Conservation (phyloP, 192 early-diverging fungal species). For the Funneliformis mosseae region DNA sequence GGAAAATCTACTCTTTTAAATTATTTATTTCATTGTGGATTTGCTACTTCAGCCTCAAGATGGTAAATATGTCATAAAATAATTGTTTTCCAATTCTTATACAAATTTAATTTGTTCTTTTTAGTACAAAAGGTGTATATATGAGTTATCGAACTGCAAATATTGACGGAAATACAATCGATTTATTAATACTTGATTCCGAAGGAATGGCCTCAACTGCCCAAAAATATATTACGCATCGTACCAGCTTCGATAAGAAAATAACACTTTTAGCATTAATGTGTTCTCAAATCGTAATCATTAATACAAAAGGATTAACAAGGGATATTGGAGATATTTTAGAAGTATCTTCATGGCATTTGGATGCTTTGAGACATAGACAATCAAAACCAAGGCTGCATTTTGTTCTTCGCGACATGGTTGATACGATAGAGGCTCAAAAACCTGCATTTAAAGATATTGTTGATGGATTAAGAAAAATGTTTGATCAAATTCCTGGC, state of each 20-base stretch:
- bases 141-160: neutral
- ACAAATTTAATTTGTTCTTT: neutral
- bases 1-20: slow-evolving; percentile 15
- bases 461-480: neutral
- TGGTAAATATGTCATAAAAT: neutral
- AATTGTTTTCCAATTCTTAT: too few species aligned
- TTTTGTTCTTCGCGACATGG: slow-evolving; percentile 20
- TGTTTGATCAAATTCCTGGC: slow-evolving; percentile 3
- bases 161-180: neutral
- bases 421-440: neutral
- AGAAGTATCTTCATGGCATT: slow-evolving; percentile 8
- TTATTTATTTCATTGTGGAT: slow-evolving; percentile 13
- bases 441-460: slow-evolving; percentile 13
- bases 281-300: slow-evolving; percentile 19
- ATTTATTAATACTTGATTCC: neutral
- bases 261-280: slow-evolving; percentile 10
- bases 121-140: slow-evolving; percentile 5
- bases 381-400: slow-evolving; percentile 17
- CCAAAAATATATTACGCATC: slow-evolving; percentile 8
- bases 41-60: slow-evolving; percentile 1
- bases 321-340: neutral
- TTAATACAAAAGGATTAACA: slow-evolving; percentile 12
- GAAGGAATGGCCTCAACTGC: slow-evolving; percentile 8
- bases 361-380: neutral
- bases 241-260: slow-evolving; percentile 21